Conservation (phyloP, 768 basidiomycete species). For the Tephrocybe sp. region DNA sequence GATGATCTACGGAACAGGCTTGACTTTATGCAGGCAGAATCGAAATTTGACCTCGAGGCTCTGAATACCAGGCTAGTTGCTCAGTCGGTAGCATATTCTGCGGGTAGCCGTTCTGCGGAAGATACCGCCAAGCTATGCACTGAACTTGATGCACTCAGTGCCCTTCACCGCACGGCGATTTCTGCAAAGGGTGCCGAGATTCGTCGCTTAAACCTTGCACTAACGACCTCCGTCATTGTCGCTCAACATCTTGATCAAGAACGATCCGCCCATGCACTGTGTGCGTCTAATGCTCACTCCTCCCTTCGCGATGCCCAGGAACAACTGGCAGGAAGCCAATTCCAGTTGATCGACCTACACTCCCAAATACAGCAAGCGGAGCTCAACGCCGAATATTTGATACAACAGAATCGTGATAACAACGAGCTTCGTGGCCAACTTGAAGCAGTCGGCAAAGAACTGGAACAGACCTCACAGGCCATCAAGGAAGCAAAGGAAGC, state of each 20-base stretch:
- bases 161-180: slow-evolving; percentile 18
- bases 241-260: slow-evolving; percentile 35
- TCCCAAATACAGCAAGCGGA: slow-evolving; percentile 28
- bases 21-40: slow-evolving; percentile 67
- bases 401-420: slow-evolving; percentile 32
- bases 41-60: slow-evolving; percentile 59
- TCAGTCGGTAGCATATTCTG: slow-evolving; percentile 20
- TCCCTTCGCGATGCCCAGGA: slow-evolving; percentile 13
- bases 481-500: slow-evolving; percentile 27
- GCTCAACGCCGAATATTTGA: slow-evolving; percentile 29
- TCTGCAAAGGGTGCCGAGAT: slow-evolving; percentile 26
- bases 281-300: not conserved
- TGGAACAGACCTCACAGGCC: slow-evolving; percentile 27
- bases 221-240: slow-evolving; percentile 34
- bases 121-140: slow-evolving; percentile 24
- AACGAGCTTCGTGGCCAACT: slow-evolving; percentile 34
- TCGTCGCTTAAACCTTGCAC: slow-evolving; percentile 28
- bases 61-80: slow-evolving; percentile 46
- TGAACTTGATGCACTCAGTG: slow-evolving; percentile 27
- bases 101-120: slow-evolving; percentile 14
- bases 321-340: slow-evolving; percentile 15
- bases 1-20: slow-evolving; percentile 61
- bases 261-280: slow-evolving; percentile 15
- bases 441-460: slow-evolving; percentile 27
- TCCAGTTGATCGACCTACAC: slow-evolving; percentile 19